Base-by-base conservation (phyloP, 306 rosid genomes). In the Casuarina cunninghamiana region DNA sequence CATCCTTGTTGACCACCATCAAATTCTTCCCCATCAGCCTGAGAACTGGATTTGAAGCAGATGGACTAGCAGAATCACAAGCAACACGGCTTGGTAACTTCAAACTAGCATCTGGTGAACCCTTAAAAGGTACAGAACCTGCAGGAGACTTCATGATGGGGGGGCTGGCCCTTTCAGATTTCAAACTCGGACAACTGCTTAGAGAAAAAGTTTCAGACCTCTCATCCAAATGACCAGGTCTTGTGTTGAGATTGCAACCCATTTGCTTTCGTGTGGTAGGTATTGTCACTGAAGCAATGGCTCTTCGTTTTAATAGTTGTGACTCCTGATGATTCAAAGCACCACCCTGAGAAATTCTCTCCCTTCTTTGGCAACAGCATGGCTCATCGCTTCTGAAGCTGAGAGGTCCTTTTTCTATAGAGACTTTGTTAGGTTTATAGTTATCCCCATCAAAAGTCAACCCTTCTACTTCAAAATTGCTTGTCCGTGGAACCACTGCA, bases 21-120 rank as follows among this genome's bases (percentile, higher is more conserved):
- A 88, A 79, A 76, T 88, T 84, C 82, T 88, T 88, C 37, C 92
- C 92, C 92, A 88, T 88, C 84, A 88, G 69, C 85, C 92, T 75
- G 21, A 88, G 87, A 42, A 86, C 49, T 39, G 92, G 83, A 78
- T 84, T 86, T 49, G 89, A 83, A 78, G 88, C 74, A 65, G 89
- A 80, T 21, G 91, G 86, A 79, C 89, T 79, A 10, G 77, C 71
- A 50, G 85, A 79, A 77, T 84, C 91, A 63, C 80, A 51, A 11
- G 53, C 76, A 53, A 73, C 39, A 41, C 42, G 80, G 50, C 82
- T 69, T 4, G 84, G 60, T 53, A 82, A 74, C 80, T 69, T 83
- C 60, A 38, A 55, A 72, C 58, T 84, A 15, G 75, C 62, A 78
- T 82, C 73, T 0, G 79, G 67, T 45, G 82, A 82, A 50, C 53